Conservation (phyloP, 768 basidiomycete species). For the Boletus reticuloceps region DNA sequence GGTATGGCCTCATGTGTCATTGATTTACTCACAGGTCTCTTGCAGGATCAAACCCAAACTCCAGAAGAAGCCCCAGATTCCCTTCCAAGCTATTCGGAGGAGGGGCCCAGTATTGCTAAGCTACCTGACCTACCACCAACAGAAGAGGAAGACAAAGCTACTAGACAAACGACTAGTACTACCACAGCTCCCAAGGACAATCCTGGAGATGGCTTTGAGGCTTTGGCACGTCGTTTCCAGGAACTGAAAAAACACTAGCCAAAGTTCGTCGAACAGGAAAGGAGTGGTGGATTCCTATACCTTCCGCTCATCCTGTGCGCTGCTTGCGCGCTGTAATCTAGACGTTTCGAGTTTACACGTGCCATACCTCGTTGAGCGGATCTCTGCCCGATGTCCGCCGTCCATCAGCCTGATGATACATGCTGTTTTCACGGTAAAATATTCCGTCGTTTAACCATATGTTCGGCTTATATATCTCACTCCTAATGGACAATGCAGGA, state of each 20-base stretch:
- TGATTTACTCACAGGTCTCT: conserved; percentile 1
- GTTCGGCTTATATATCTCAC: neutral
- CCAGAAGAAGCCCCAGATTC: conserved; percentile 11
- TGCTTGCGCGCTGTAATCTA: conserved; percentile 5
- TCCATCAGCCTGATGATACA: conserved; percentile 2
- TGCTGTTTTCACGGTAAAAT: neutral
- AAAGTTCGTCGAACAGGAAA: neutral
- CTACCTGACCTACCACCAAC: conserved; percentile 52
- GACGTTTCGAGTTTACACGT: conserved; percentile 8
- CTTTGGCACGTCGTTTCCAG: conserved; percentile 77
- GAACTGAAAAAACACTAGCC: conserved; percentile 76
- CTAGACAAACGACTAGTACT: conserved; percentile 2
- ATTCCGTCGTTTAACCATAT: neutral
- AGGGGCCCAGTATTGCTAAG: conserved; percentile 29
- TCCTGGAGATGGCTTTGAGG: conserved; percentile 69
- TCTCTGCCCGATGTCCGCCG: conserved; percentile 14
- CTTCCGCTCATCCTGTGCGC: neutral
- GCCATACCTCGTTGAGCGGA: neutral
- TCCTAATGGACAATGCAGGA: neutral
- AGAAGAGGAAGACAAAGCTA: conserved; percentile 40
- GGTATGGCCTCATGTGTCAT: conserved; percentile 7
- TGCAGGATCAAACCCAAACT: conserved; percentile 8
- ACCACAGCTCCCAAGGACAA: conserved; percentile 15
- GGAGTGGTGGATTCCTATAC: conserved; percentile 2
- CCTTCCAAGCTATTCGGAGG: conserved; percentile 30